phyloP scores from a whole-genome alignment of 2,329 filamentous ascomycete genomes.

The Paracamarosporium sp. region DNA sequence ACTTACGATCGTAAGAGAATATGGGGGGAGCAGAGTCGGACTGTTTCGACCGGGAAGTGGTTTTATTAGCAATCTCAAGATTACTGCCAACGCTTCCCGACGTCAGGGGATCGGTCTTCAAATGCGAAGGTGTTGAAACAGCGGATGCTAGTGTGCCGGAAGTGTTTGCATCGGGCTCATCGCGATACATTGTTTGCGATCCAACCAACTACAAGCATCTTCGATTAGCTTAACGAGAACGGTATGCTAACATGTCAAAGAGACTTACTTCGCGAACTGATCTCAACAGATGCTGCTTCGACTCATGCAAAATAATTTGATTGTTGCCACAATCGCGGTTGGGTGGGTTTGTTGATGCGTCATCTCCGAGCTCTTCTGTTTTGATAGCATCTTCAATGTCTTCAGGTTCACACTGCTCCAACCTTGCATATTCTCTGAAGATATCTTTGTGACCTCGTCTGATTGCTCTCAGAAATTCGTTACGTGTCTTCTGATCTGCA shows the following conservation, averaged over 20 bases:
- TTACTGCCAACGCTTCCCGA: too few species aligned
- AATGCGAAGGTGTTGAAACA: neutral
- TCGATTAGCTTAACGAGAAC: neutral
- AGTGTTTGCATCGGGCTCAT: neutral
- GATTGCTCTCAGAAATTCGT: neutral
- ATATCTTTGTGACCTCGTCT: neutral
- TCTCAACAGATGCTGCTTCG: neutral
- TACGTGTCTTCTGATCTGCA: neutral
- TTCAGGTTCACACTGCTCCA: neutral
- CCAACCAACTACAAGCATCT: neutral
- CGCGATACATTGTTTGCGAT: neutral
- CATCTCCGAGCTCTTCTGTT: neutral
- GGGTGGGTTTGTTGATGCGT: too few species aligned
- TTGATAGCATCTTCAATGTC: neutral
- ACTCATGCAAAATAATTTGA: neutral
- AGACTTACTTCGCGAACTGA: neutral
- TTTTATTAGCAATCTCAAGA: too few species aligned
- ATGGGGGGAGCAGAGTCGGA: too few species aligned
- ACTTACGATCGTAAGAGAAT: neutral
- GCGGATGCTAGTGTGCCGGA: neutral
- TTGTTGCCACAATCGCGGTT: neutral
- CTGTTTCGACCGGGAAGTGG: too few species aligned
- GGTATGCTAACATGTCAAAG: neutral
- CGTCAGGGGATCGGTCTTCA: too few species aligned
- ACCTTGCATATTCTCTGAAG: neutral